Percentiles rank a stretch among this genome's conserved stretches.
Conservation (phyloP, 805 yeast species). For the Wickerhamomyces hampshirensis region DNA sequence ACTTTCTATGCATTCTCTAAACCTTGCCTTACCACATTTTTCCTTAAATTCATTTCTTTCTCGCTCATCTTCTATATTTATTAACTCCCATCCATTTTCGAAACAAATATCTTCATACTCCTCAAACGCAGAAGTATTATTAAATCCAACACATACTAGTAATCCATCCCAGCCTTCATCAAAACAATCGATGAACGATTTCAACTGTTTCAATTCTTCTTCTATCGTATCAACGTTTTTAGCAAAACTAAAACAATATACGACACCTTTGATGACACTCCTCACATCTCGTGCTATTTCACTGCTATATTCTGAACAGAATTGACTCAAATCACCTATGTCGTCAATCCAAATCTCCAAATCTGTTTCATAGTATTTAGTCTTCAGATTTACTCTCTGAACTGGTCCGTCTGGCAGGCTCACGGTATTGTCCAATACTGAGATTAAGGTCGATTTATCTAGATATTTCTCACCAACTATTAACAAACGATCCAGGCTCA, state of each 20-base stretch:
- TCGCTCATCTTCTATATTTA: conserved; percentile 27
- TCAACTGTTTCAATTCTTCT: conserved; percentile 1
- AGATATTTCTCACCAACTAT: neutral
- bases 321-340: conserved; percentile 20
- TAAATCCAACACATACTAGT: conserved; percentile 24
- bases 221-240: neutral
- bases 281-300: conserved; percentile 20
- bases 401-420: no score
- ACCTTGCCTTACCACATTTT: conserved; percentile 36
- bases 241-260: conserved; percentile 15
- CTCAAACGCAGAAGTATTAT: conserved; percentile 24
- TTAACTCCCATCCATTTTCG: conserved; percentile 34
- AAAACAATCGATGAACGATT: neutral
- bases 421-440: neutral
- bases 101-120: conserved; percentile 35
- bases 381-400: neutral
- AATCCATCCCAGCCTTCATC: conserved; percentile 10
- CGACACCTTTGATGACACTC: conserved; percentile 28
- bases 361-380: conserved; percentile 27
- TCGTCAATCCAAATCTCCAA: conserved; percentile 29
- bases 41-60: conserved; percentile 41
- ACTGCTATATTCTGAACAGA: conserved; percentile 24
- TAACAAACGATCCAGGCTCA: neutral
- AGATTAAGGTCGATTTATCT: neutral
- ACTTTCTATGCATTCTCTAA: conserved; percentile 42